Evolutionary conservation across 1,284 basidiomycete genomes (phyloP), one percentile per base, ranked within the genome.

Genomic region (Naganishia albida): DNA sequence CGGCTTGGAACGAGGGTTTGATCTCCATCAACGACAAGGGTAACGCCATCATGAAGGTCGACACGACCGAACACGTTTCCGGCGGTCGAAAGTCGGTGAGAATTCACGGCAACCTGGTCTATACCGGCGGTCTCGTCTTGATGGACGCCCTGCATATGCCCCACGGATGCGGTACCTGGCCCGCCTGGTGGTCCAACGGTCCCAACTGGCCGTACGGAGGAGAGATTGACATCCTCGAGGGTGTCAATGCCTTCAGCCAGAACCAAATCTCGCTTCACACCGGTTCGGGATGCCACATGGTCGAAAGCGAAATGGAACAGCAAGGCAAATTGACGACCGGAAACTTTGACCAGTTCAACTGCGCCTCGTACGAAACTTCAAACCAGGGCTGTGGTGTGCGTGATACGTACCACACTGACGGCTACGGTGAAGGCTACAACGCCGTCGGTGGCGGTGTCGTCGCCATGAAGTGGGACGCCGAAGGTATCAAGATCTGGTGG

Each of bases 71-170:
- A 7, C 82, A 80, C 30, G 86, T 94, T 40, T 72, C 82, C 15
- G 83, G 75, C 48, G 87, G 83, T 55, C 85, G 93, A 66, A 84
- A 86, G 75, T 87, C 88, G 70, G 83, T 94, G 48, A 86, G 91
- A 64, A 87, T 94, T 62, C 85, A 86, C 62, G 87, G 88, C 0
- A 80, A 86, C 55, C 76, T 81, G 67, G 79, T 80, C 1, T 90
- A 85, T 74, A 87, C 77, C 40, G 83, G 75, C 50, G 89, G 86
- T 18, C 81, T 93, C 46, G 82, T 92, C 67, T 82, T 93, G 65
- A 83, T 93, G 82, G 90, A 93, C 75, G 84, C 90, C 16, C 82
- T 86, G n/a, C 91, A 94, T 77, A 92, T 93, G 88, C 91, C 91
- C 1, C 87, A 87, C 1, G 92, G 92, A 7, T 94, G 91, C 77